These are phyloP conservation scores for Xylariales sp. DNA, from an alignment of 2,329 filamentous ascomycete species.

Conservation along the genomic window DNA sequence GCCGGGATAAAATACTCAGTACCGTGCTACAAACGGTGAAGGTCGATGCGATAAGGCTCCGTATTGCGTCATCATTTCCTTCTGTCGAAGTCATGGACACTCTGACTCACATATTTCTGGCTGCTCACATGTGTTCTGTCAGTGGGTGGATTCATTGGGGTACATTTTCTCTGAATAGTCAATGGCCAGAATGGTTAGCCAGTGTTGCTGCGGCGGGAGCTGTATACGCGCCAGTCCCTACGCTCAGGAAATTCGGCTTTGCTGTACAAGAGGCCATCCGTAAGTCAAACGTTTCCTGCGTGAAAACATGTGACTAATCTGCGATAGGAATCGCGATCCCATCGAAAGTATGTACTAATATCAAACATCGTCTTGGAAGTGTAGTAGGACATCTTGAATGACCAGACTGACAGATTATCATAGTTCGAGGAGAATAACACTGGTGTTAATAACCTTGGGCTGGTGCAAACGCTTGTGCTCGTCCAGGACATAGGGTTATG, in stretches of 20 bases:
- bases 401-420: slow-evolving; percentile 5
- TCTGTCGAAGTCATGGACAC: slow-evolving; percentile 41
- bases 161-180: slow-evolving; percentile 50
- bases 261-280: slow-evolving; percentile 49
- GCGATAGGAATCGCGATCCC: slow-evolving; percentile 27
- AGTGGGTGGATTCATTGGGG: slow-evolving; percentile 59
- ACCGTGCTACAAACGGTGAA: slow-evolving; percentile 58
- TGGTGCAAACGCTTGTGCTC: slow-evolving; percentile 45
- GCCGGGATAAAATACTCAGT: slow-evolving; percentile 58
- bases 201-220: slow-evolving; percentile 58
- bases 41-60: slow-evolving; percentile 41
- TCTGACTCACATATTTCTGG: slow-evolving; percentile 57
- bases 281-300: slow-evolving; percentile 17
- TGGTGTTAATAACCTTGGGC: slow-evolving; percentile 39
- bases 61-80: slow-evolving; percentile 57
- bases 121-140: slow-evolving; percentile 50
- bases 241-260: slow-evolving; percentile 57
- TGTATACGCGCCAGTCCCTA: slow-evolving; percentile 49
- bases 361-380: too few relatives aligned
- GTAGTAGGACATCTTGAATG: slow-evolving; percentile 13
- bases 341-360: too few relatives aligned
- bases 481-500: slow-evolving; percentile 47
- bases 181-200: slow-evolving; percentile 55
- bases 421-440: slow-evolving; percentile 47
- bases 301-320: background rate